These are phyloP conservation scores for Cinnamomum chago DNA, from an alignment of 164 flowering plant genomes.

Conservation along the genomic window DNA sequence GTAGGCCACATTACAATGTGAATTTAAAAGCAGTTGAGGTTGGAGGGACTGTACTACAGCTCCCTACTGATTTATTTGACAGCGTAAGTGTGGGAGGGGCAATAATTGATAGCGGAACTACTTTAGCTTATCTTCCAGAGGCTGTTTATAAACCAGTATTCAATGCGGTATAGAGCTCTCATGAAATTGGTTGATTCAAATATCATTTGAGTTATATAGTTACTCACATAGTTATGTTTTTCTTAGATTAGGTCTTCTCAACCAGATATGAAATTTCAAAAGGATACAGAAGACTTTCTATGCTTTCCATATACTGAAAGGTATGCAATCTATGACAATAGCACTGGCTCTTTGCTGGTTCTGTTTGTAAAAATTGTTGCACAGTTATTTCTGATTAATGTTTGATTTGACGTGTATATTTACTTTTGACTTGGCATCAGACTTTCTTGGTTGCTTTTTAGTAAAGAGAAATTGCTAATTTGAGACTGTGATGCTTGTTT, in stretches of 20 bases:
- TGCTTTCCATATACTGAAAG: conserved; percentile 16
- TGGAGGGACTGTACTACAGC: conserved; percentile 54
- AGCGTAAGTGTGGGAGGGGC: conserved; percentile 48
- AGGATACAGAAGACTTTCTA: neutral
- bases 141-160: conserved; percentile 46
- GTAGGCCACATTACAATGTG: conserved; percentile 90
- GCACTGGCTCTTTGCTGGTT: neutral
- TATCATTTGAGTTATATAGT: neutral
- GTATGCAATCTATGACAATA: conserved; percentile 3
- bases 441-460: too few species aligned
- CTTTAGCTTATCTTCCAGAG: conserved; percentile 79
- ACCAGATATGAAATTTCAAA: conserved; percentile 1
- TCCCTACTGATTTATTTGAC: conserved; percentile 61
- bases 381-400: neutral
- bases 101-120: conserved; percentile 92
- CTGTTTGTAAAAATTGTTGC: neutral
- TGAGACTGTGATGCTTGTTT: neutral
- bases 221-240: conserved; percentile 1
- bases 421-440: too few species aligned
- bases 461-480: too few species aligned
- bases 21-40: conserved; percentile 65
- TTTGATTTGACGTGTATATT: too few species aligned
- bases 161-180: conserved; percentile 1
- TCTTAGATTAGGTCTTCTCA: conserved; percentile 14
- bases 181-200: neutral